These are phyloP conservation scores for Trichoderma citrinoviride DNA, from an alignment of 2,329 filamentous ascomycete genomes.

Conservation along the genomic window DNA sequence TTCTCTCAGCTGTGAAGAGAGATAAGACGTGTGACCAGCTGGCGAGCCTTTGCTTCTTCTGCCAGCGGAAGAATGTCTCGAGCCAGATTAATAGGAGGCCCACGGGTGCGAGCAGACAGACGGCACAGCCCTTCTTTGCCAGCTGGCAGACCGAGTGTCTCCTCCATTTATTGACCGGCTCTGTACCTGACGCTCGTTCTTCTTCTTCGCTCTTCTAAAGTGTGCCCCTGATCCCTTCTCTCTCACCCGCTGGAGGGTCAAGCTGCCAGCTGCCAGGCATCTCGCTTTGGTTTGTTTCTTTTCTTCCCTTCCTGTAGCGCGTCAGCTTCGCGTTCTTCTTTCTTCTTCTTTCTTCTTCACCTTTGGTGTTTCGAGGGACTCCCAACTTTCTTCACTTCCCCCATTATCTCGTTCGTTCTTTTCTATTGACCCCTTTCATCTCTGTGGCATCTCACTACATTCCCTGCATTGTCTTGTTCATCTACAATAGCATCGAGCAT, in stretches of 20 bases:
- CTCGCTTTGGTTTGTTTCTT: not conserved
- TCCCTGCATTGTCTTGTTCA: not conserved
- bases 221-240: slow-evolving; percentile 1
- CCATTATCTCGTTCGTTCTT: not conserved
- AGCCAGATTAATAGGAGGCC: not conserved
- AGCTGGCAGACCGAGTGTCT: not conserved
- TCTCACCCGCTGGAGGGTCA: slow-evolving; percentile 2
- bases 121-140: not conserved
- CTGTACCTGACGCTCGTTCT: not conserved
- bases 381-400: not conserved
- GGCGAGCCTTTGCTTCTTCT: not conserved
- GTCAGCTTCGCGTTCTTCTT: slow-evolving; percentile 7
- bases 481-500: not conserved
- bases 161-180: slow-evolving; percentile 8
- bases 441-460: not conserved
- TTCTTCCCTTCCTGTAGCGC: slow-evolving; percentile 1
- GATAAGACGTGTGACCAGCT: slow-evolving; percentile 12
- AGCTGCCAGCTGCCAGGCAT: not conserved
- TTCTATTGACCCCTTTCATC: not conserved
- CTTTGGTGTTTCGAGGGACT: not conserved
- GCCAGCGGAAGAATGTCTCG: not conserved
- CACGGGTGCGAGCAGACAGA: not conserved
- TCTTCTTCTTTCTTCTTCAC: not conserved
- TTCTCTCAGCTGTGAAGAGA: slow-evolving; percentile 6
- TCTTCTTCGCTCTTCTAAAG: not conserved